These are phyloP conservation scores for Candida pseudofarinosa DNA, from an alignment of 805 yeast species.

Conservation along the genomic window DNA sequence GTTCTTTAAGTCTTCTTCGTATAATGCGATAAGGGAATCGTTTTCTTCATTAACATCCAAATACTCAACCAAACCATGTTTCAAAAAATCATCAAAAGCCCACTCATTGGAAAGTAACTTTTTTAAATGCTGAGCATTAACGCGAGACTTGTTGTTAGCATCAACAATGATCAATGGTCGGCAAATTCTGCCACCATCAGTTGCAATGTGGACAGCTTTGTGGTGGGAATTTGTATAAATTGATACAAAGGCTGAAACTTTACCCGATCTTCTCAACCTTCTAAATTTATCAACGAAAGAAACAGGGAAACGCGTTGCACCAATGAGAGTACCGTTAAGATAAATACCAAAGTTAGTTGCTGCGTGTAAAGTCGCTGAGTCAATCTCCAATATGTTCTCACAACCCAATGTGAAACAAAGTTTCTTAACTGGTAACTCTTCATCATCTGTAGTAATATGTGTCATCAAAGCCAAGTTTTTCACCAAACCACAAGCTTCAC, in stretches of 20 bases:
- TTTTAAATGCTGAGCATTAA: conserved; percentile 64
- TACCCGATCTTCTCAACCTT: conserved; percentile 74
- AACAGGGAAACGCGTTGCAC: conserved; percentile 84
- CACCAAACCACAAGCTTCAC: conserved; percentile 99
- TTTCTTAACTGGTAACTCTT: conserved; percentile 79
- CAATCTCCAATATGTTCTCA: conserved; percentile 77
- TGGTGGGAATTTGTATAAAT: conserved; percentile 89
- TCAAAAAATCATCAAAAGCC: conserved; percentile 88
- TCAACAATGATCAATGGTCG: conserved; percentile 86
- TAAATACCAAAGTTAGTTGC: conserved; percentile 79
- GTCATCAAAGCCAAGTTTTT: conserved; percentile 97
- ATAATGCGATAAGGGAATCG: conserved; percentile 86
- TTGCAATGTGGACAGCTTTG: conserved; percentile 91
- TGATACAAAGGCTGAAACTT: conserved; percentile 84
- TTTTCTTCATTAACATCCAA: conserved; percentile 97
- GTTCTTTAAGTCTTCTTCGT: conserved; percentile 54
- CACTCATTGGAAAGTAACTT: conserved; percentile 63
- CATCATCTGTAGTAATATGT: conserved; percentile 97
- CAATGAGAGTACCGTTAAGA: conserved; percentile 91
- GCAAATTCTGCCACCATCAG: conserved; percentile 98
- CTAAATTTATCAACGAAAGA: conserved; percentile 79
- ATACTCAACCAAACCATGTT: conserved; percentile 86
- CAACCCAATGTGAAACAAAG: conserved; percentile 83
- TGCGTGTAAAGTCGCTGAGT: conserved; percentile 77
- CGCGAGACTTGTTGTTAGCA: conserved; percentile 64